Evolutionary conservation across 2,329 filamentous ascomycete species (phyloP).

Genomic region (Fonsecaea monophora): DNA sequence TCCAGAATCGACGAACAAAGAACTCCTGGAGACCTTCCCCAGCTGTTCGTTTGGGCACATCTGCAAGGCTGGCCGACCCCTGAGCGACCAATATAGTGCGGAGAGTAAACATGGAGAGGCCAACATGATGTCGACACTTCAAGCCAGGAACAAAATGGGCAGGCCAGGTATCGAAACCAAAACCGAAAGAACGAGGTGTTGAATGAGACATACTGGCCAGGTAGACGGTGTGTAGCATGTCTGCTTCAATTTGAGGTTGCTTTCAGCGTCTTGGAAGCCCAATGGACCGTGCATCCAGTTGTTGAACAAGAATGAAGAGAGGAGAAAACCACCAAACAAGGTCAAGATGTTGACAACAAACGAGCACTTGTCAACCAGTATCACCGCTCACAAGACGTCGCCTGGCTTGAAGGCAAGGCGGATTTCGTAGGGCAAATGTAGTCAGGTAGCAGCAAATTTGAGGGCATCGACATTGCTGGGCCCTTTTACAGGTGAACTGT

Average conservation of each 20-base stretch:
- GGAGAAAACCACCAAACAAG: slow-evolving; percentile 14
- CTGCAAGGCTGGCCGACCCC: slow-evolving; percentile 31
- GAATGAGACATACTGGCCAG: slow-evolving; percentile 39
- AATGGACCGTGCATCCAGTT: slow-evolving; percentile 34
- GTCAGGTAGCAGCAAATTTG: slow-evolving; percentile 29
- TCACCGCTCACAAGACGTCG: slow-evolving; percentile 24
- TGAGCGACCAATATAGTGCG: slow-evolving; percentile 15
- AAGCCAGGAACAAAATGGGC: slow-evolving; percentile 16
- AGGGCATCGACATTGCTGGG: slow-evolving; percentile 32
- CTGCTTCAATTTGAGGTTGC: slow-evolving; percentile 22
- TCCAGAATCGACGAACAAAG: not conserved
- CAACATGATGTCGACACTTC: slow-evolving; percentile 5
- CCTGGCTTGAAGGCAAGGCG: slow-evolving; percentile 24
- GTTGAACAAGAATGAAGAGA: slow-evolving; percentile 17
- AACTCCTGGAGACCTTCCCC: slow-evolving; percentile 6
- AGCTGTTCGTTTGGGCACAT: not conserved
- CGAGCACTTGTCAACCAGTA: slow-evolving; percentile 22
- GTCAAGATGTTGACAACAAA: slow-evolving; percentile 20
- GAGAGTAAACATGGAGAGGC: slow-evolving; percentile 15
- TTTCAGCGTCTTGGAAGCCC: slow-evolving; percentile 23
- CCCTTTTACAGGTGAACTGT: slow-evolving; percentile 33
- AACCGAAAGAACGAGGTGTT: slow-evolving; percentile 20
- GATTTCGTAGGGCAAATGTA: slow-evolving; percentile 24
- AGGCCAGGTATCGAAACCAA: slow-evolving; percentile 23
- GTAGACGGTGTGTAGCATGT: slow-evolving; percentile 41